phyloP scores from a whole-genome alignment of 441 rosid species.

The Erysimum pusillum region DNA sequence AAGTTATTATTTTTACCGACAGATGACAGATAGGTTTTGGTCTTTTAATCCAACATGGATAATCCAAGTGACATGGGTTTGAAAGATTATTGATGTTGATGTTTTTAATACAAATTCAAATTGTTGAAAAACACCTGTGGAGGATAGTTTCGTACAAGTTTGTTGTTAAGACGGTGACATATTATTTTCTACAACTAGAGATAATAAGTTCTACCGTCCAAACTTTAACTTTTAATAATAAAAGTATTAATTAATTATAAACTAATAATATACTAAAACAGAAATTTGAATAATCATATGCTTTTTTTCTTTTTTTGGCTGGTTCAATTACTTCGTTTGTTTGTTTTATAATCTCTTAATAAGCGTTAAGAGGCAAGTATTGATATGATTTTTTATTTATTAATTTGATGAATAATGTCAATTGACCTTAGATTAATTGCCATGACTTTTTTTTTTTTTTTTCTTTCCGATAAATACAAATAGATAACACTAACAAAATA shows the following conservation, averaged over 20 bases:
- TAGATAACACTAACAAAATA: slow-evolving; percentile 16
- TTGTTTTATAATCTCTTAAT: not conserved
- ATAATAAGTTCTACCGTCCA: slow-evolving; percentile 28
- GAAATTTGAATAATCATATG: not conserved
- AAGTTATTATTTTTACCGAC: not conserved
- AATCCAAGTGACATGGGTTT: slow-evolving; percentile 17
- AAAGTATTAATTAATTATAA: not conserved
- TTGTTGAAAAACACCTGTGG: slow-evolving; percentile 29
- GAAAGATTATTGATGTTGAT: not conserved
- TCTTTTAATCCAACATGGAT: slow-evolving; percentile 5
- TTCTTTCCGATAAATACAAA: not conserved
- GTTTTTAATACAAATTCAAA: slow-evolving; percentile 28
- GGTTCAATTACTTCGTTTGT: not conserved
- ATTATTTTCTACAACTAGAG: not conserved
- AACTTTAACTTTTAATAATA: not conserved
- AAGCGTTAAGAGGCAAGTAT: not conserved
- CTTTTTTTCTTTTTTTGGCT: not conserved
- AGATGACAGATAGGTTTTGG: not conserved
- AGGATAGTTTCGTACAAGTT: slow-evolving; percentile 3
- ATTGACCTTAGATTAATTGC: not conserved
- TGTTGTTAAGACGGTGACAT: slow-evolving; percentile 34
- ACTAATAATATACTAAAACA: not conserved
- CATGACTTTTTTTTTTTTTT: not conserved
- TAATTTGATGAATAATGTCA: not conserved
- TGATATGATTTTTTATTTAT: not conserved